A percentile compares a stretch with the other conserved stretches of the same genome.
These are phyloP conservation scores for Citropsis articulata DNA, from an alignment of 345 rosid species.

Conservation along the genomic window DNA sequence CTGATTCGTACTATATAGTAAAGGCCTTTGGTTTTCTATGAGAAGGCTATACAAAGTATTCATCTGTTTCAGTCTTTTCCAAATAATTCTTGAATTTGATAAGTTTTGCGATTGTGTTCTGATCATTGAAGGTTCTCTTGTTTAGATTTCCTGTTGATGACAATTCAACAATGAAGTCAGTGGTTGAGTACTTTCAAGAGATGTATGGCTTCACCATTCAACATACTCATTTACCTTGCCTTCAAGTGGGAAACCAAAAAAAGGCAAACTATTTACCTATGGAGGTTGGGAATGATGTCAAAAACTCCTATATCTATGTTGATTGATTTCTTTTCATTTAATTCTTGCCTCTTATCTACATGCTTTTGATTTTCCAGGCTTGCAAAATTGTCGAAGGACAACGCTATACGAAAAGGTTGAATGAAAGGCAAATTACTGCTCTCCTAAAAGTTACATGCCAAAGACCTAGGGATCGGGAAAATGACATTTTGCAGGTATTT, in stretches of 20 bases:
- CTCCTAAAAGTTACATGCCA: constrained; percentile 94
- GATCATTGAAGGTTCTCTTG: not conserved
- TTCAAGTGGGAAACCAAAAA: constrained; percentile 97
- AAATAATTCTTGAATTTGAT: not conserved
- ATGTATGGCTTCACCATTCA: constrained; percentile 96
- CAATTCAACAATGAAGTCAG: constrained; percentile 87
- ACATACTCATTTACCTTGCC: constrained; percentile 93
- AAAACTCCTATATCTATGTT: not conserved
- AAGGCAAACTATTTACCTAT: constrained; percentile 98
- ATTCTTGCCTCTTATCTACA: constrained; percentile 6
- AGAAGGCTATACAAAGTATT: not conserved
- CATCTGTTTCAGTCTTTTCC: not conserved
- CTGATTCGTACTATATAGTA: not conserved
- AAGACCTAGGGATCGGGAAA: constrained; percentile 90
- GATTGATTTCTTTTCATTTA: not conserved
- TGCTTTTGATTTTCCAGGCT: constrained; percentile 44
- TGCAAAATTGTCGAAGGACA: constrained; percentile 99
- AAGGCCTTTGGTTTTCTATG: not conserved
- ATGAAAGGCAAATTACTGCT: constrained; percentile 92
- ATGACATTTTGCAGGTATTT: constrained; percentile 70
- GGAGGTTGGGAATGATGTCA: constrained; percentile 55
- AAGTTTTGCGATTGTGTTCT: constrained; percentile 8
- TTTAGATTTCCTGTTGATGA: constrained; percentile 97
- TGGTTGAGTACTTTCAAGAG: constrained; percentile 95
- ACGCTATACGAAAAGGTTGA: constrained; percentile 84